phyloP scores from a whole-genome alignment of 768 basidiomycete genomes.

The Termitomyces sp. region DNA sequence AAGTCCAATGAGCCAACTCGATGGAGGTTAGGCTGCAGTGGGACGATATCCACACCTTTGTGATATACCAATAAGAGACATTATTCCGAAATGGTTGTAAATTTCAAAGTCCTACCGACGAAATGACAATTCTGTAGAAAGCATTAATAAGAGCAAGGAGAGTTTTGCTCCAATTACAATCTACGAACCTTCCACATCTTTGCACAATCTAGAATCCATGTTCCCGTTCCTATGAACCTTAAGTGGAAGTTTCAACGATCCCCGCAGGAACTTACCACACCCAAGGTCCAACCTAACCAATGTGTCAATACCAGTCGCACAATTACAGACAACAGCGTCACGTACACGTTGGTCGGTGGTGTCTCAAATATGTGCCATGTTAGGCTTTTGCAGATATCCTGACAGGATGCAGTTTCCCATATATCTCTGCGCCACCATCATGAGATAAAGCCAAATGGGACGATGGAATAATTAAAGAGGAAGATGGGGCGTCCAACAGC shows the following conservation, averaged over 20 bases:
- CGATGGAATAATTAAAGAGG: not conserved
- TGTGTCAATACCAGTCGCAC: slow-evolving; percentile 4
- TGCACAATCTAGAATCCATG: slow-evolving; percentile 67
- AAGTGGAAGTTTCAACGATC: not conserved
- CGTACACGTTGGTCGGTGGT: slow-evolving; percentile 56
- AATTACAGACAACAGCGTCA: slow-evolving; percentile 2
- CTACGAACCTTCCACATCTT: slow-evolving; percentile 53
- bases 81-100: not conserved
- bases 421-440: slow-evolving; percentile 46
- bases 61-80: not conserved
- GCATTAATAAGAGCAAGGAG: not conserved
- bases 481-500: not conserved
- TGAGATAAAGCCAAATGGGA: slow-evolving; percentile 1
- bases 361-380: slow-evolving; percentile 62
- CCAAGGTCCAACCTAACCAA: slow-evolving; percentile 58
- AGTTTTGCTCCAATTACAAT: slow-evolving; percentile 1
- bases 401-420: slow-evolving; percentile 56
- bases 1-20: slow-evolving; percentile 53
- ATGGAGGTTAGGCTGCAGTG: slow-evolving; percentile 63
- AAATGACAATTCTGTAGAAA: slow-evolving; percentile 46
- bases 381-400: slow-evolving; percentile 48
- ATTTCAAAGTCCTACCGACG: slow-evolving; percentile 38
- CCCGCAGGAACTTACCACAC: slow-evolving; percentile 44
- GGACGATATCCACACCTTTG: slow-evolving; percentile 64
- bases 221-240: slow-evolving; percentile 50